Base-by-base conservation (phyloP, 2,329 filamentous ascomycete genomes). In the Exophiala viscosa region DNA sequence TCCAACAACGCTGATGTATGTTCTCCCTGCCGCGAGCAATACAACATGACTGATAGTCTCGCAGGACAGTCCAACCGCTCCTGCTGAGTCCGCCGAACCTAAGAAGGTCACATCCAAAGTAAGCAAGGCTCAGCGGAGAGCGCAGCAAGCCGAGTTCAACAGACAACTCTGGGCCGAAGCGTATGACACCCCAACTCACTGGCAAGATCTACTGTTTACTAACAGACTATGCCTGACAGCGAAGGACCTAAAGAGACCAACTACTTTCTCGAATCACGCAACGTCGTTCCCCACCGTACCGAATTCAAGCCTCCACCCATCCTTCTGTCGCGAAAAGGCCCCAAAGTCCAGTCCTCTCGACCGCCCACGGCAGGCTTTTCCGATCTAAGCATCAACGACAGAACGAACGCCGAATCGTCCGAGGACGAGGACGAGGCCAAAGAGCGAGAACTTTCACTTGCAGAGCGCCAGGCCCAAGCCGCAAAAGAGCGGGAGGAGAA, bases 81-180 rank as follows among this genome's bases (percentile, higher is more conserved):
- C 67, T 49, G 62, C 64, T 50, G 63, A 65, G 33, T 64, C 64
- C 45, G 66, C 69, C 14, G 70, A 72, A 61, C 68, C 68, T 41
- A 74, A 73, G 61, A 75, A 74, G 61, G 62, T 71, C 42, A 73
- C 73, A 9, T 69, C 71, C 17, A 83, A 81, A 61, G 68, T 90
- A 54, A 84, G 82, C 60, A 90, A 87, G 66, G 83, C 88, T 3
- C 87, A 96, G 48, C 84, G 86, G 38, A 77, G 87, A 57, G 88
- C 87, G 10, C 82, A 86, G 67, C 92, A 97, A 68, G 83, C 81
- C 23, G 90, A 96, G 68, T 80, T 85, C 48, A 95, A 96, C 68
- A 83, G 85, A 64, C 87, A 87, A 69, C 73, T 96, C 50, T 96
- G 92, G 92, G 83, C 93, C 65, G 85, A 90, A 65, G 92, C 91